These are phyloP conservation scores for Coccinonectria pachysandricola DNA, from an alignment of 2,329 filamentous ascomycete species.

Conservation along the genomic window DNA sequence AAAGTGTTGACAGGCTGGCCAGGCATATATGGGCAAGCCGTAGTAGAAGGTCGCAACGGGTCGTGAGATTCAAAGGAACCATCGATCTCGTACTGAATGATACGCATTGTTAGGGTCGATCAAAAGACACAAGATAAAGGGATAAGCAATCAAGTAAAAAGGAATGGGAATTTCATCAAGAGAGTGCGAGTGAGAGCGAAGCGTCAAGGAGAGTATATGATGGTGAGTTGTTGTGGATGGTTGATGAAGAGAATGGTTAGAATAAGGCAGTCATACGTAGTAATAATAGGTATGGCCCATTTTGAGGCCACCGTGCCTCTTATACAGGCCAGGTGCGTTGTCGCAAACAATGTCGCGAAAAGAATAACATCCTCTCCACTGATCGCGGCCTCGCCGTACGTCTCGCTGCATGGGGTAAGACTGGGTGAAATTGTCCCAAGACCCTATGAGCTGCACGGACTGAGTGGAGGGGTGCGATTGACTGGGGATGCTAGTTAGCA, in stretches of 20 bases:
- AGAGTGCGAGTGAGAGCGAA: slow-evolving; percentile 9
- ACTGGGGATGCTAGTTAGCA: slow-evolving; percentile 30
- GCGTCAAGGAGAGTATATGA: slow-evolving; percentile 2
- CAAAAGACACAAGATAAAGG: slow-evolving; percentile 1
- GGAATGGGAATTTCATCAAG: slow-evolving; percentile 3
- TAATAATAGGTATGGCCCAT: slow-evolving; percentile 96
- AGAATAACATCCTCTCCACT: slow-evolving; percentile 81
- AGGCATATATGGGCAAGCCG: slow-evolving; percentile 72
- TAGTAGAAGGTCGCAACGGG: slow-evolving; percentile 61
- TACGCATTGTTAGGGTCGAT: slow-evolving; percentile 13
- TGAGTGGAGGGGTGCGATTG: slow-evolving; percentile 50
- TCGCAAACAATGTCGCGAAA: slow-evolving; percentile 82
- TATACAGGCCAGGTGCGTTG: slow-evolving; percentile 40
- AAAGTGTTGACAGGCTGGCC: slow-evolving; percentile 82
- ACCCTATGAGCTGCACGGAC: slow-evolving; percentile 74
- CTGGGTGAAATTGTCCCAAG: slow-evolving; percentile 87
- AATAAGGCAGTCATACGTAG: slow-evolving; percentile 53
- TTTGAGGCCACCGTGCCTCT: slow-evolving; percentile 68
- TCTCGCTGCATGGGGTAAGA: slow-evolving; percentile 77
- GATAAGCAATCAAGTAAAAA: slow-evolving; percentile 2
- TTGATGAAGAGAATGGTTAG: background rate
- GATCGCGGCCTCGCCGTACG: slow-evolving; percentile 57
- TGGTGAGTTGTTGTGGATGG: background rate
- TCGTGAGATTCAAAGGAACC: slow-evolving; percentile 69
- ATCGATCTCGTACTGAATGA: slow-evolving; percentile 75